A percentile compares a stretch with the other conserved stretches of the same genome.
These are phyloP conservation scores for Sugiyamaella japonica DNA, from an alignment of 1,139 yeast genomes.

Conservation along the genomic window DNA sequence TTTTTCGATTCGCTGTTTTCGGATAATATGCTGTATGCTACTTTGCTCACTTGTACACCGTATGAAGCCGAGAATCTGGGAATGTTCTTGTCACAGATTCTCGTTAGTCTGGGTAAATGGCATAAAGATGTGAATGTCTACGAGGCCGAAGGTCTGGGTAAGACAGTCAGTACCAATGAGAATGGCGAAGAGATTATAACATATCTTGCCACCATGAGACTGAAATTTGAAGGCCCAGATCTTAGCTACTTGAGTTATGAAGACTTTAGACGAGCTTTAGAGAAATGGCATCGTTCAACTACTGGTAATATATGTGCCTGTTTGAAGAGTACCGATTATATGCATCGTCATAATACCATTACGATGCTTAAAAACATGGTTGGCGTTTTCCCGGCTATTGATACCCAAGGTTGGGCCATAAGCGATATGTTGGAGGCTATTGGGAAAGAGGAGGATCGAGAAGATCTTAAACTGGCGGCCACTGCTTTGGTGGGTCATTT, in stretches of 20 bases:
- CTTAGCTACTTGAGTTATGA: conserved; percentile 39
- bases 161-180: conserved; percentile 2
- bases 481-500: conserved; percentile 75
- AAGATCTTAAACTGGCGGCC: conserved; percentile 78
- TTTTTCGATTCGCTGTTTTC: conserved; percentile 54
- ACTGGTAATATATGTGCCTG: conserved; percentile 51
- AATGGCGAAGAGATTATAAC: conserved; percentile 23
- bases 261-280: conserved; percentile 49
- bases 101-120: conserved; percentile 52
- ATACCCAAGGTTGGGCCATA: conserved; percentile 63
- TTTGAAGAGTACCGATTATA: conserved; percentile 61
- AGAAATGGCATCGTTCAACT: conserved; percentile 56
- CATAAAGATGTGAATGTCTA: conserved; percentile 37
- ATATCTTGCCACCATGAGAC: conserved; percentile 34
- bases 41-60: conserved; percentile 70
- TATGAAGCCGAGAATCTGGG: conserved; percentile 84
- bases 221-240: conserved; percentile 27
- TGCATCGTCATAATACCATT: conserved; percentile 79
- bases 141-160: conserved; percentile 38
- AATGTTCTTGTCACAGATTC: conserved; percentile 61
- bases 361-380: conserved; percentile 71
- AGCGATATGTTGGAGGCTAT: conserved; percentile 51
- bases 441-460: conserved; percentile 59
- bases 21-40: conserved; percentile 53
- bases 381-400: conserved; percentile 65